Evolutionary conservation across 129 eudicot species (phyloP).

Genomic region (Erigeron canadensis): DNA sequence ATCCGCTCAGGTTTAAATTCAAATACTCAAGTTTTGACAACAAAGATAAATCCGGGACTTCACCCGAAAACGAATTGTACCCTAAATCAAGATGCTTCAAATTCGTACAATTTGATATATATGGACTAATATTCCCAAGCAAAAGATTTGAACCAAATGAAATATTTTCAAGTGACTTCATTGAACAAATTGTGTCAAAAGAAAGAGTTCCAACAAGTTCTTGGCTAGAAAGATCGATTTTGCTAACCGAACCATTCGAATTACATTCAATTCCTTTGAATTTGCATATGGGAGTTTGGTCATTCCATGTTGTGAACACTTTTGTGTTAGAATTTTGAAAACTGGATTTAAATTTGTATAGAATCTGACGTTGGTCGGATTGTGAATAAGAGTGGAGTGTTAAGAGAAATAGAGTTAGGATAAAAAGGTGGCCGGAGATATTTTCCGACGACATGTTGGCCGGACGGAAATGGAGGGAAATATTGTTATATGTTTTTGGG

Average conservation of each 20-base stretch:
- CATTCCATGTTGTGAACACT: constrained; percentile 45
- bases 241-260: background rate
- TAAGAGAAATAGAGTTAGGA: constrained; percentile 25
- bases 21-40: background rate
- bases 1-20: constrained; percentile 11
- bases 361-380: constrained; percentile 40
- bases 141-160: background rate
- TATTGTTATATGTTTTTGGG: background rate
- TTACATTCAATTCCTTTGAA: constrained; percentile 25
- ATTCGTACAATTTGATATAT: background rate
- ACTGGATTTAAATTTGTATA: constrained; percentile 49
- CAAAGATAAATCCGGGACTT: constrained; percentile 1
- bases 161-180: constrained; percentile 4
- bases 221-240: constrained; percentile 2
- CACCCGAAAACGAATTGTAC: background rate
- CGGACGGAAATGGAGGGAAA: background rate
- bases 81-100: constrained; percentile 10
- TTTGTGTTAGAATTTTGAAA: constrained; percentile 31
- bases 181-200: constrained; percentile 5
- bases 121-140: background rate
- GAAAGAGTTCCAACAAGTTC: background rate
- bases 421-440: constrained; percentile 27
- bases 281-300: constrained; percentile 36
- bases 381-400: constrained; percentile 23
- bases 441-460: constrained; percentile 36